These are phyloP conservation scores for Citrus mangshanensis DNA, from an alignment of 345 rosid genomes.

Conservation along the genomic window DNA sequence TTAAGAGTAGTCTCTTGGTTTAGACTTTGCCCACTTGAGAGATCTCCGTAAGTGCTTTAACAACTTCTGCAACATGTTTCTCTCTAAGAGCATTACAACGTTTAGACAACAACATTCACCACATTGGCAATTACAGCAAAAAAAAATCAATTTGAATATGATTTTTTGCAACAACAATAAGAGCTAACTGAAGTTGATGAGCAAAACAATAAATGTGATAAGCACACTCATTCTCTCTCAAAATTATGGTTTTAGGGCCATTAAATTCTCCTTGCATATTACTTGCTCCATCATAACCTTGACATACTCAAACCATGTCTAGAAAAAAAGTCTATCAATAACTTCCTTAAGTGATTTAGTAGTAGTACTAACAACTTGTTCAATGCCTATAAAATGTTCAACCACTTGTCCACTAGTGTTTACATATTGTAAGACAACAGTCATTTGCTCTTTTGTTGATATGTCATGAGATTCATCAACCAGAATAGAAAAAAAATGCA, in stretches of 20 bases:
- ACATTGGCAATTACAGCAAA: not conserved
- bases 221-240: not conserved
- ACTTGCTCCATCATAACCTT: not conserved
- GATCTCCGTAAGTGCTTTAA: not conserved
- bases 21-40: not conserved
- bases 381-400: too few relatives aligned
- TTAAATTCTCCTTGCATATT: too few relatives aligned
- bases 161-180: not conserved
- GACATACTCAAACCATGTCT: not conserved
- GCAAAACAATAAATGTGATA: conserved; percentile 3
- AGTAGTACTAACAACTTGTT: too few relatives aligned
- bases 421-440: too few relatives aligned
- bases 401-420: too few relatives aligned
- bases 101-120: conserved; percentile 2
- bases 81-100: not conserved
- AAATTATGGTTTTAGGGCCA: not conserved
- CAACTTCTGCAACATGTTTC: not conserved
- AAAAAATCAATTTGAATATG: not conserved
- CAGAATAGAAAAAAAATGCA: not conserved
- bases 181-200: not conserved
- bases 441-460: not conserved
- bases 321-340: too few relatives aligned
- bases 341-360: not conserved
- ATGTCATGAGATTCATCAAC: not conserved
- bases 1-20: conserved; percentile 5